Evolutionary conservation across 1,284 basidiomycete species (phyloP).

Genomic region (Sparassis latifolia): DNA sequence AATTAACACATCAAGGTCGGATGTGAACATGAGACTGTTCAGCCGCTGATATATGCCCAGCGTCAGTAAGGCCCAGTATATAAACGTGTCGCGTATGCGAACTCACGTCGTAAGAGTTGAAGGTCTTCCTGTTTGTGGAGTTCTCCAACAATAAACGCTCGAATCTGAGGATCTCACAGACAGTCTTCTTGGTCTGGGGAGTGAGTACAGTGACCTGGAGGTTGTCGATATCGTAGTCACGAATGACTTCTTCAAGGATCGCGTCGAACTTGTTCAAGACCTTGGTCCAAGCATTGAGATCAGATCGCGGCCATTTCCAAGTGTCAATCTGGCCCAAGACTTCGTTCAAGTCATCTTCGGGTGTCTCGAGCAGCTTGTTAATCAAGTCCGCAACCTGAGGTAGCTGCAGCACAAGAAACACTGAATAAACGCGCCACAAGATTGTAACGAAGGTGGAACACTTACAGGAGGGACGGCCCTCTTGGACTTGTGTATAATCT

Average conservation of each 20-base stretch:
- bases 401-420: slow-evolving; percentile 39
- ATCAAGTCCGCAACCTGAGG: slow-evolving; percentile 75
- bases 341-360: slow-evolving; percentile 59
- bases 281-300: slow-evolving; percentile 94
- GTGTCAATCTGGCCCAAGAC: slow-evolving; percentile 60
- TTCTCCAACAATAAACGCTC: slow-evolving; percentile 91
- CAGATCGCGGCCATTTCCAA: slow-evolving; percentile 96
- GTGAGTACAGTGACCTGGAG: slow-evolving; percentile 81
- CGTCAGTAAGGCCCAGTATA: not conserved
- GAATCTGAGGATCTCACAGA: slow-evolving; percentile 84
- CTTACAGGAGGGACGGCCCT: slow-evolving; percentile 64
- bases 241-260: slow-evolving; percentile 79
- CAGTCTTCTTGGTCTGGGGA: slow-evolving; percentile 66
- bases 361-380: slow-evolving; percentile 53
- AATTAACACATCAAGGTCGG: slow-evolving; percentile 86
- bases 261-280: slow-evolving; percentile 94
- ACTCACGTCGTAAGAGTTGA: slow-evolving; percentile 93
- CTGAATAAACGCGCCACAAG: slow-evolving; percentile 3
- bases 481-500: slow-evolving; percentile 76
- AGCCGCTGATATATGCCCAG: slow-evolving; percentile 54
- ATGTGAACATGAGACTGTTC: slow-evolving; percentile 83
- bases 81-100: not conserved
- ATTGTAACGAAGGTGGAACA: slow-evolving; percentile 12
- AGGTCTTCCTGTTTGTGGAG: slow-evolving; percentile 97
- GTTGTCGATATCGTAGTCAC: slow-evolving; percentile 78